Percentiles rank a stretch among this genome's conserved stretches.
Evolutionary conservation across 176 grass and related monocot genomes (phyloP).

Genomic region (Rhynchospora pubera): DNA sequence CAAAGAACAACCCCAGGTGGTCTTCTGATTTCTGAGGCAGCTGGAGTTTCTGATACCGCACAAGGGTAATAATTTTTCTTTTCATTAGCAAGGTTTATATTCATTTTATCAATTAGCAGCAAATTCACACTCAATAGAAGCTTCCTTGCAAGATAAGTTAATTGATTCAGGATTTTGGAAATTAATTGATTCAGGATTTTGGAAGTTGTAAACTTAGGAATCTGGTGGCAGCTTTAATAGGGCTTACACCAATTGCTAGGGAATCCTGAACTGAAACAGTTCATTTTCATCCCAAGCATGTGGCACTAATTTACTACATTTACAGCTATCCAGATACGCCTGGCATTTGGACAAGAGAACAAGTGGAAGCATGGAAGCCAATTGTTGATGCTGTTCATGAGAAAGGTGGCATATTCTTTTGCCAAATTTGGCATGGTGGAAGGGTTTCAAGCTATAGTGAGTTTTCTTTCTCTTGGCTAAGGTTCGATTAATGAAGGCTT

Average conservation of each 20-base stretch:
- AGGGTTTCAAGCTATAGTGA: conserved; percentile 45
- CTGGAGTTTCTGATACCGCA: conserved; percentile 40
- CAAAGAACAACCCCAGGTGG: conserved; percentile 47
- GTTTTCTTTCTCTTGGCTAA: background rate
- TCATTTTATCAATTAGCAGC: background rate
- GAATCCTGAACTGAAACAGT: background rate
- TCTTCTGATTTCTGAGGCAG: conserved; percentile 56
- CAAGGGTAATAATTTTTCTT: conserved; percentile 14
- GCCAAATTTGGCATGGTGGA: conserved; percentile 55
- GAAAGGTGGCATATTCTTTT: conserved; percentile 68
- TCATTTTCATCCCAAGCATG: conserved; percentile 26
- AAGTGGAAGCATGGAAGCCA: conserved; percentile 58
- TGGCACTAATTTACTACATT: conserved; percentile 26
- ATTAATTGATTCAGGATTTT: background rate
- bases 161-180: background rate
- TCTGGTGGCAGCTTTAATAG: background rate
- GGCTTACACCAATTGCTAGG: background rate
- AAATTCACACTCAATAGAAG: background rate
- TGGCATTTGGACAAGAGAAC: conserved; percentile 58
- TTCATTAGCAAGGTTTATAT: background rate
- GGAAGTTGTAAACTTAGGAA: background rate
- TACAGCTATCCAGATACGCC: conserved; percentile 35
- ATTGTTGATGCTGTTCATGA: conserved; percentile 46
- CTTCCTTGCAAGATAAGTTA: background rate
- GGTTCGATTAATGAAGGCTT: background rate